Evolutionary conservation across 108 stramenopile species (phyloP).

Genomic region (Nitzschia inconspicua): DNA sequence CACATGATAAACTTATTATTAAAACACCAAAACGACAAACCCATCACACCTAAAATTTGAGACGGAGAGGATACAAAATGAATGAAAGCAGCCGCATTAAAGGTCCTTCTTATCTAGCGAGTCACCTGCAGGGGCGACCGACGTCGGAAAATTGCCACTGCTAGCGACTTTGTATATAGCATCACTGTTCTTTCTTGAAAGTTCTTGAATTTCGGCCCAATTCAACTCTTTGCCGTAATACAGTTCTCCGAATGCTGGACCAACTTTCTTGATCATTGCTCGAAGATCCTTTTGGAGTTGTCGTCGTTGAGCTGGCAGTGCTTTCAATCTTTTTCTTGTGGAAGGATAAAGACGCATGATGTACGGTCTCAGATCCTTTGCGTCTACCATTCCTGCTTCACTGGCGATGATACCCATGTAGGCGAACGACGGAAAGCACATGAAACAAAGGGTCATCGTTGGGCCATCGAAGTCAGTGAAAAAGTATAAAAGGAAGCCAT

Average conservation of each 20-base stretch:
- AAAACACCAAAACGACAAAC: not conserved
- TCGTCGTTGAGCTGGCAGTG: conserved; percentile 60
- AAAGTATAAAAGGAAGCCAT: conserved; percentile 63
- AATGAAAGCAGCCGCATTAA: too few relatives aligned
- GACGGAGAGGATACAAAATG: too few relatives aligned
- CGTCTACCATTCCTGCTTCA: conserved; percentile 89
- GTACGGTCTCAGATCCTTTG: conserved; percentile 89
- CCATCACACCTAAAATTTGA: too few relatives aligned
- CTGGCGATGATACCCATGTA: conserved; percentile 86
- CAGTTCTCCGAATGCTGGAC: conserved; percentile 73
- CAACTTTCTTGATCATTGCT: conserved; percentile 64
- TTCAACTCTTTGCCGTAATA: conserved; percentile 78
- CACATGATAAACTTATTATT: conserved; percentile 52
- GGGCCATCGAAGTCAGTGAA: conserved; percentile 78
- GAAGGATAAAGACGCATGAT: conserved; percentile 76
- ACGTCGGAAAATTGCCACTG: not conserved
- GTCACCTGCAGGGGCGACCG: not conserved
- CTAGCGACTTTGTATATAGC: conserved; percentile 1
- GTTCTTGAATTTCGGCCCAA: conserved; percentile 69
- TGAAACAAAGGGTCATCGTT: conserved; percentile 73
- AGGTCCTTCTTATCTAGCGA: conserved; percentile 20
- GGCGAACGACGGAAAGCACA: conserved; percentile 89
- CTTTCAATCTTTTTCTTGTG: conserved; percentile 54
- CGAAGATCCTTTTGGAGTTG: conserved; percentile 68
- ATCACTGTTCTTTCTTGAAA: not conserved